Percentiles rank a stretch among this genome's conserved stretches.
phyloP scores from a whole-genome alignment of 305 asterid genomes.

The Solanum aculeatissimum region DNA sequence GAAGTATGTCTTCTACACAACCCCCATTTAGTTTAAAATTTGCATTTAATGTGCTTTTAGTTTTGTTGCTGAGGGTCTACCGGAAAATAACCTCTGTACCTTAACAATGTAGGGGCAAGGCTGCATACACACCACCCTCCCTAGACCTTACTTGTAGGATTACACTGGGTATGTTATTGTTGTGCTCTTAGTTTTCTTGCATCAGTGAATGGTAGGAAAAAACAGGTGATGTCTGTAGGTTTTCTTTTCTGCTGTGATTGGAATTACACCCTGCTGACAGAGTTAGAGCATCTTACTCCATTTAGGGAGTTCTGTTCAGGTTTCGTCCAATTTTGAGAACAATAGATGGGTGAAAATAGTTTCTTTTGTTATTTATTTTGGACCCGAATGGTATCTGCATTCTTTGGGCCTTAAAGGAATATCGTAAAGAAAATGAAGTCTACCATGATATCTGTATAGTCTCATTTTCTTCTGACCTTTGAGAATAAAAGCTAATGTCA shows the following conservation, averaged over 20 bases:
- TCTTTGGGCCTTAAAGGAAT: background rate
- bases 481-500: background rate
- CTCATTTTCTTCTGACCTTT: background rate
- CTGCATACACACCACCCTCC: background rate
- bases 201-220: background rate
- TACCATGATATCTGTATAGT: background rate
- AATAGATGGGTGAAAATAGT: background rate
- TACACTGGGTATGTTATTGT: background rate
- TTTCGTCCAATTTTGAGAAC: background rate
- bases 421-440: background rate
- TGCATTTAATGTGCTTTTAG: background rate
- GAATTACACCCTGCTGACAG: background rate
- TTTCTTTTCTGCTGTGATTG: background rate
- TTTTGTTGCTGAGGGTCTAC: background rate
- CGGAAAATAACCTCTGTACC: background rate
- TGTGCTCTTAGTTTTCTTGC: background rate
- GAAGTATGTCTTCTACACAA: conserved; percentile 12
- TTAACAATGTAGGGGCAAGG: background rate
- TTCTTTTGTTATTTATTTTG: background rate
- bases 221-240: background rate
- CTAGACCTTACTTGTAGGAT: background rate
- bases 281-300: background rate
- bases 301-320: background rate
- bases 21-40: background rate
- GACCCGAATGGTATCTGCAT: background rate